A percentile compares a stretch with the other conserved stretches of the same genome.
phyloP scores from a whole-genome alignment of 169 alveolate species.

The Pseudocohnilembus persalinus region DNA sequence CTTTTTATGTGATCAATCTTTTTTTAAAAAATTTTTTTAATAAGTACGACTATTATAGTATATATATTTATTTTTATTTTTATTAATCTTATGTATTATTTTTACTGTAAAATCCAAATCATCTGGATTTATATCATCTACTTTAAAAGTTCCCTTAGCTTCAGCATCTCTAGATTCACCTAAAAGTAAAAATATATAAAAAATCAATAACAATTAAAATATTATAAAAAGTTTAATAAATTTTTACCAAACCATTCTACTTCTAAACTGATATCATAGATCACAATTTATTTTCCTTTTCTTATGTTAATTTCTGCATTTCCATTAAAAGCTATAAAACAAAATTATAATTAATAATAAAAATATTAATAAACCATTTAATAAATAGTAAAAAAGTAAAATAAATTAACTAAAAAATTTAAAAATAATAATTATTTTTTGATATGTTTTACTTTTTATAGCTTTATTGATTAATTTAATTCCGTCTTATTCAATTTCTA shows the following conservation, averaged over 20 bases:
- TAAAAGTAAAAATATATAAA: not conserved
- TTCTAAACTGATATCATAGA: conserved; percentile 14
- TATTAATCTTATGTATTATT: not conserved
- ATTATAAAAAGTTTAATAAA: not conserved
- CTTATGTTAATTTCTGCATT: conserved; percentile 19
- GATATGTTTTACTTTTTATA: conserved; percentile 9
- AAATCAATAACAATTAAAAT: not conserved
- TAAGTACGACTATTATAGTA: not conserved
- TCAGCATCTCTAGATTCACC: conserved; percentile 18
- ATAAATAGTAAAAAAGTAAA: no score
- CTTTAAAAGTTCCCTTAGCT: conserved; percentile 12
- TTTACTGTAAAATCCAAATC: conserved; percentile 15
- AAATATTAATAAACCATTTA: no score
- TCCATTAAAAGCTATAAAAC: not conserved
- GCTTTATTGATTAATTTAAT: not conserved
- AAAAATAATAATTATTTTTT: conserved; percentile 1
- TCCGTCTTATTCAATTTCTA: conserved; percentile 27
- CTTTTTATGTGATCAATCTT: no score
- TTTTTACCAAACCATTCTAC: conserved; percentile 17
- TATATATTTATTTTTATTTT: not conserved
- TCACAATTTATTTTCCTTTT: conserved; percentile 14
- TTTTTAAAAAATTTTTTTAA: not conserved
- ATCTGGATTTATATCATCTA: conserved; percentile 23
- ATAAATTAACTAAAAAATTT: no score
- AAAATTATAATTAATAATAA: no score